phyloP scores from a whole-genome alignment of 768 basidiomycete species.

The Hygrocybe punicea region DNA sequence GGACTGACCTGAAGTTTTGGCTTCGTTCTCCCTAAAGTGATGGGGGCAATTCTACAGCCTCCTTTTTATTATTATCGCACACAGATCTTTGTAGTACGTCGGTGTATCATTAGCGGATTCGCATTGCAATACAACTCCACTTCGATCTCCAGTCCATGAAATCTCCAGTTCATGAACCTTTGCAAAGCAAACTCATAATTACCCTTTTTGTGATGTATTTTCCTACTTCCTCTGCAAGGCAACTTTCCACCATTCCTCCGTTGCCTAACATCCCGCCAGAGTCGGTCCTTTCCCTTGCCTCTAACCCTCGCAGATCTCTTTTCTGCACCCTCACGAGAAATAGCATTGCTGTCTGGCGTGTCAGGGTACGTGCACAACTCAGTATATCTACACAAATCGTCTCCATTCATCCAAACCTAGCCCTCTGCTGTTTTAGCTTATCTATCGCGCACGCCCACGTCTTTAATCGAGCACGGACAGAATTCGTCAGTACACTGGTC shows the following conservation, averaged over 20 bases:
- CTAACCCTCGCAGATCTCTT: slow-evolving; percentile 72
- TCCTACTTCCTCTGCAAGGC: slow-evolving; percentile 74
- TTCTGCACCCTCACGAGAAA: slow-evolving; percentile 73
- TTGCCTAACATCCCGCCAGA: slow-evolving; percentile 61
- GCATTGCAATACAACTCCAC: too few species aligned
- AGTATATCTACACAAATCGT: background rate
- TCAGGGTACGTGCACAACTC: slow-evolving; percentile 53
- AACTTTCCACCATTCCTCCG: slow-evolving; percentile 66
- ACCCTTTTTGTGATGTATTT: slow-evolving; percentile 77
- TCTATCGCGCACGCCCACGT: slow-evolving; percentile 71
- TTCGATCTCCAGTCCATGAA: too few species aligned
- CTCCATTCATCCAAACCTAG: slow-evolving; percentile 34
- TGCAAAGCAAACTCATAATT: too few species aligned
- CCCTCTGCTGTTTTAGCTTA: slow-evolving; percentile 70
- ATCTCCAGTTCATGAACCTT: too few species aligned
- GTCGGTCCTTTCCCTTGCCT: slow-evolving; percentile 51
- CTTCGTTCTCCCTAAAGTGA: slow-evolving; percentile 28
- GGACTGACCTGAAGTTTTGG: slow-evolving; percentile 49
- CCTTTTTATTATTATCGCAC: too few species aligned
- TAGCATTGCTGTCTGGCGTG: slow-evolving; percentile 76
- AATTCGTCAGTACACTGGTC: slow-evolving; percentile 78
- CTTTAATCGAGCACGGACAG: slow-evolving; percentile 79
- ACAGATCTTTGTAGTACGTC: too few species aligned
- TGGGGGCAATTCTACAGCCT: background rate
- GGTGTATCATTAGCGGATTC: background rate